These are phyloP conservation scores for Avena eriantha DNA, from an alignment of 176 grass and related monocot genomes.

Conservation along the genomic window DNA sequence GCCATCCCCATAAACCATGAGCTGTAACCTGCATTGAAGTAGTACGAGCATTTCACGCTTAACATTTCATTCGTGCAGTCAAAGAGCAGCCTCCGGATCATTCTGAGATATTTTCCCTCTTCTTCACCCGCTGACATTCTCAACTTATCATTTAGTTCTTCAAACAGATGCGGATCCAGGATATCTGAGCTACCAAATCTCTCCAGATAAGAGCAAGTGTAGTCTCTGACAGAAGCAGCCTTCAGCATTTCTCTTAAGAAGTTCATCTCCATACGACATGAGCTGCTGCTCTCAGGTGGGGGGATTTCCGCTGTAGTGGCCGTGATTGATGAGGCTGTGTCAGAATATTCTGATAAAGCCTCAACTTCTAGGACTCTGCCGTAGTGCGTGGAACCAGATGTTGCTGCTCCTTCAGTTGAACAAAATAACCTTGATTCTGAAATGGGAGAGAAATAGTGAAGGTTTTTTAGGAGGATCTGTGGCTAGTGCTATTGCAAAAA, in stretches of 20 bases:
- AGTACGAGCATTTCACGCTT: constrained; percentile 66
- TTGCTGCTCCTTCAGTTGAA: constrained; percentile 44
- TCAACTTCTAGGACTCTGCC: constrained; percentile 58
- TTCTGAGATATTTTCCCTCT: constrained; percentile 53
- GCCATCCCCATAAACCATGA: constrained; percentile 76
- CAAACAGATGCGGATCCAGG: constrained; percentile 59
- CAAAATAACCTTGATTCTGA: constrained; percentile 62
- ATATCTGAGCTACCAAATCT: constrained; percentile 44
- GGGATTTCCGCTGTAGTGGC: constrained; percentile 48
- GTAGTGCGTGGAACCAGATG: constrained; percentile 52
- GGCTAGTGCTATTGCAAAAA: constrained; percentile 3
- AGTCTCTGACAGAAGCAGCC: constrained; percentile 22
- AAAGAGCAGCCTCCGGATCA: constrained; percentile 71
- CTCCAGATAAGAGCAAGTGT: constrained; percentile 47
- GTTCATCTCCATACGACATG: constrained; percentile 57
- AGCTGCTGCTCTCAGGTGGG: constrained; percentile 64
- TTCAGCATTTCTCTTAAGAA: constrained; percentile 78
- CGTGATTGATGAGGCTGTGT: constrained; percentile 67
- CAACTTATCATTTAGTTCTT: constrained; percentile 52
- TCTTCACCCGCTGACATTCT: constrained; percentile 34
- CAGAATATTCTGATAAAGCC: constrained; percentile 59
- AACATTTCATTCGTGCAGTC: constrained; percentile 72
- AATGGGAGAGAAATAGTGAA: constrained; percentile 40
- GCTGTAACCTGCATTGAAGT: constrained; percentile 67
- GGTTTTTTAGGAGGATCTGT: constrained; percentile 28